Conservation (phyloP, 768 basidiomycete species). For the Harrya chromipes region DNA sequence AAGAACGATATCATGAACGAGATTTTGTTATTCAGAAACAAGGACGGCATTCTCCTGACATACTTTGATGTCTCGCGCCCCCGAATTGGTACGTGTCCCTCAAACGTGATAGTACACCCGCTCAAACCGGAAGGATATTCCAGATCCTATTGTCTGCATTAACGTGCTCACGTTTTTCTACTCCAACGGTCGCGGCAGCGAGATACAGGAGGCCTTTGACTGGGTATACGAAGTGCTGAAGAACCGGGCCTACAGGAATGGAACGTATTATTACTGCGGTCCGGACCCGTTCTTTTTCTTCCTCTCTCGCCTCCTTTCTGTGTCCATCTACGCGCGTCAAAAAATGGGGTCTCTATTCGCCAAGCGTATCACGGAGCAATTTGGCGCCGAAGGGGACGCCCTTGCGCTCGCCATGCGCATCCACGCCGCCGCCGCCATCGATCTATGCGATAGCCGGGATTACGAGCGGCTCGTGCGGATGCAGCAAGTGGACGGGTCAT, state of each 20-base stretch:
- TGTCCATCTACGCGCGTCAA: slow-evolving; percentile 15
- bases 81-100: slow-evolving; percentile 15
- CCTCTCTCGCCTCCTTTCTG: slow-evolving; percentile 19
- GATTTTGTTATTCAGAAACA: slow-evolving; percentile 11
- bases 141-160: slow-evolving; percentile 19
- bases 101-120: background rate
- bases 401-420: background rate
- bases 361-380: slow-evolving; percentile 11
- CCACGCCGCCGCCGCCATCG: background rate
- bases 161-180: slow-evolving; percentile 22
- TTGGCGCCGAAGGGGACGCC: background rate
- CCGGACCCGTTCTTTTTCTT: slow-evolving; percentile 20
- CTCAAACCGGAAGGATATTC: background rate
- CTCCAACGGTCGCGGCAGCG: slow-evolving; percentile 15
- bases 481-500: background rate
- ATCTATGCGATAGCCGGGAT: background rate
- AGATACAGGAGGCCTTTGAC: slow-evolving; percentile 20
- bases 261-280: slow-evolving; percentile 19
- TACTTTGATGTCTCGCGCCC: slow-evolving; percentile 22
- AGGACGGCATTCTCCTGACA: slow-evolving; percentile 19
- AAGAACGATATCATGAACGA: slow-evolving; percentile 25
- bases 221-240: slow-evolving; percentile 21
- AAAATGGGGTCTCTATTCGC: slow-evolving; percentile 12
- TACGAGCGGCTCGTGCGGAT: background rate
- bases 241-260: slow-evolving; percentile 21